phyloP scores from a whole-genome alignment of 129 eudicot species.

The Dittrichia graveolens region DNA sequence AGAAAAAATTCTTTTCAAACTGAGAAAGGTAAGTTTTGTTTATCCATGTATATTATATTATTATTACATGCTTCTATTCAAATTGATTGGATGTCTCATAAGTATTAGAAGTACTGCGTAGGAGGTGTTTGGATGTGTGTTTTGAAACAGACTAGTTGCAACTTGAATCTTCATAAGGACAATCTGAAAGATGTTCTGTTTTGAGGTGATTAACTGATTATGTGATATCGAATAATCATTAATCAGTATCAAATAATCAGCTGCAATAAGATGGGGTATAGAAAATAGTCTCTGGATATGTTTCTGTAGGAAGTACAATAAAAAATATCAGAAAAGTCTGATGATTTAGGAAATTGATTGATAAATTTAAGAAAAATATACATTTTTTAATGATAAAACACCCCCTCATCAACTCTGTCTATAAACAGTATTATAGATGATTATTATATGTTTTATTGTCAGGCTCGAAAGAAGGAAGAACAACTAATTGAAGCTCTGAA shows the following conservation, averaged over 20 bases:
- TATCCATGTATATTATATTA: neutral
- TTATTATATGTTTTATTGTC: conserved; percentile 8
- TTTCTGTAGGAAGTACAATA: neutral
- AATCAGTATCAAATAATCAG: neutral
- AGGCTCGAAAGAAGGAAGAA: conserved; percentile 87
- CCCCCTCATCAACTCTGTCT: too few relatives aligned
- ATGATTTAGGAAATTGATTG: neutral
- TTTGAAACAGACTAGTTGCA: too few relatives aligned
- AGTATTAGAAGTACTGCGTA: neutral
- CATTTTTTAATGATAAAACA: neutral
- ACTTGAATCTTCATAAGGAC: too few relatives aligned
- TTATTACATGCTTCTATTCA: conserved; percentile 5
- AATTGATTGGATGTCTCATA: neutral
- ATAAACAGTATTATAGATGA: too few relatives aligned
- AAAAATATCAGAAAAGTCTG: too few relatives aligned
- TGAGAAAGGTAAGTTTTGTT: conserved; percentile 55
- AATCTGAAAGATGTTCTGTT: too few relatives aligned
- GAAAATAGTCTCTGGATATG: neutral
- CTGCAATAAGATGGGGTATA: neutral
- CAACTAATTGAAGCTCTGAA: conserved; percentile 63
- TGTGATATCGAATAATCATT: neutral
- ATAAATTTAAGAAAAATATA: neutral
- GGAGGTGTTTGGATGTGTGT: neutral
- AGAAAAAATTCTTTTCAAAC: conserved; percentile 72
- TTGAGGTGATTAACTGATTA: too few relatives aligned